Conservation (phyloP, 306 rosid genomes). For the Luffa acutangula region DNA sequence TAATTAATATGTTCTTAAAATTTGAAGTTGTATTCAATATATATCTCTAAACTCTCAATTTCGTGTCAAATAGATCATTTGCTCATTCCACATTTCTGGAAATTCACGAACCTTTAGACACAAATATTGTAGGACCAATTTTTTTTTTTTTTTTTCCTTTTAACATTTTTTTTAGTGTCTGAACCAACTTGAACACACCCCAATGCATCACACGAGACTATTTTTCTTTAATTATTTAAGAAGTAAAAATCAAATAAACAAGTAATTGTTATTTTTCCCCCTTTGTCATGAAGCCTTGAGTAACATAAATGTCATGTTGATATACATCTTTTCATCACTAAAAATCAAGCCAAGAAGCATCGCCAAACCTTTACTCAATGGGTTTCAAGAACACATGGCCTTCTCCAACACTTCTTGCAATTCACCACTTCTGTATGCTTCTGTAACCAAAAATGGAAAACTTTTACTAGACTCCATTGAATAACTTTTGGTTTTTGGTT, state of each 20-base stretch:
- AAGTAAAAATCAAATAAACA: background rate
- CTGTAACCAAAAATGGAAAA: constrained; percentile 25
- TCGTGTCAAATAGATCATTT: too few species aligned
- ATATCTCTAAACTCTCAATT: too few species aligned
- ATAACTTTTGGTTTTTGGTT: too few species aligned
- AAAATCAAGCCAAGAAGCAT: background rate
- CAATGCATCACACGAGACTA: background rate
- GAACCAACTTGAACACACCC: background rate
- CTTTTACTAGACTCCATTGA: background rate
- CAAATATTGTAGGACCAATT: background rate
- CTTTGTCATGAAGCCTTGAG: background rate
- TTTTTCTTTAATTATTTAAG: background rate
- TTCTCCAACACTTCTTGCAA: constrained; percentile 80
- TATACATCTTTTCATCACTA: background rate
- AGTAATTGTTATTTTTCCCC: background rate
- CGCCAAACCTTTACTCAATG: background rate
- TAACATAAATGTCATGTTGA: background rate
- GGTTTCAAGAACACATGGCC: constrained; percentile 65
- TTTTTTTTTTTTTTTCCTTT: background rate
- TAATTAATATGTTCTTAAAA: too few species aligned
- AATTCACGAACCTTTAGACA: too few species aligned
- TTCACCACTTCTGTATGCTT: constrained; percentile 76
- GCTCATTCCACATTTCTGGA: too few species aligned
- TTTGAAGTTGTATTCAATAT: too few species aligned
- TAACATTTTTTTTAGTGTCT: background rate